A percentile compares a stretch with the other conserved stretches of the same genome.
Evolutionary conservation across 176 grass and related monocot species (phyloP).

Genomic region (Rhipidocladum racemiflorum): DNA sequence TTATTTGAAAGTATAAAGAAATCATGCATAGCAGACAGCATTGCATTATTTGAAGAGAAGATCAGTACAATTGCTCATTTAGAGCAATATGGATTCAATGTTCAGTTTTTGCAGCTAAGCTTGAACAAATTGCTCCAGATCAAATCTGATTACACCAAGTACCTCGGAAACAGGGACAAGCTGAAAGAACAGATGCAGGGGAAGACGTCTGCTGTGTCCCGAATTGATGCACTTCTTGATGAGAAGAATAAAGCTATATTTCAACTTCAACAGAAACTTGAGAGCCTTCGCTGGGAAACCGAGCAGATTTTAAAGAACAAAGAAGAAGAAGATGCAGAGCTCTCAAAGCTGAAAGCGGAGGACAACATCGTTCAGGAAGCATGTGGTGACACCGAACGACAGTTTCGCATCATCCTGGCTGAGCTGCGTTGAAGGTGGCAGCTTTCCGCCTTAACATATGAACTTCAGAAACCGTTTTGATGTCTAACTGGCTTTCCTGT

Average conservation of each 20-base stretch:
- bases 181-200: slow-evolving; percentile 20
- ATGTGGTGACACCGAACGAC: not conserved
- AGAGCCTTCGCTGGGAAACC: slow-evolving; percentile 20
- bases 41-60: slow-evolving; percentile 30
- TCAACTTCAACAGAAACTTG: slow-evolving; percentile 44
- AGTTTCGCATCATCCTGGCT: not conserved
- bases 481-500: not conserved
- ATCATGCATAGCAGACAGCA: slow-evolving; percentile 28
- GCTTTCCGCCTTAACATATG: not conserved
- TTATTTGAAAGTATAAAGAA: slow-evolving; percentile 29
- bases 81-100: slow-evolving; percentile 52
- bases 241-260: slow-evolving; percentile 33
- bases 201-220: not conserved
- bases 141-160: slow-evolving; percentile 16
- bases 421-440: slow-evolving; percentile 4
- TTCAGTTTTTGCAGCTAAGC: slow-evolving; percentile 23
- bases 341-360: slow-evolving; percentile 12
- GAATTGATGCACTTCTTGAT: not conserved
- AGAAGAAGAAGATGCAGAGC: not conserved
- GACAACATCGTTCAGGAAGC: not conserved
- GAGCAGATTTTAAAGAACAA: slow-evolving; percentile 25
- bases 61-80: slow-evolving; percentile 27
- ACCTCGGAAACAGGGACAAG: not conserved
- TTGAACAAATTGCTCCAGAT: slow-evolving; percentile 26
- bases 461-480: not conserved